These are phyloP conservation scores for Pleurotus djamor DNA, from an alignment of 768 basidiomycete species.

Conservation along the genomic window DNA sequence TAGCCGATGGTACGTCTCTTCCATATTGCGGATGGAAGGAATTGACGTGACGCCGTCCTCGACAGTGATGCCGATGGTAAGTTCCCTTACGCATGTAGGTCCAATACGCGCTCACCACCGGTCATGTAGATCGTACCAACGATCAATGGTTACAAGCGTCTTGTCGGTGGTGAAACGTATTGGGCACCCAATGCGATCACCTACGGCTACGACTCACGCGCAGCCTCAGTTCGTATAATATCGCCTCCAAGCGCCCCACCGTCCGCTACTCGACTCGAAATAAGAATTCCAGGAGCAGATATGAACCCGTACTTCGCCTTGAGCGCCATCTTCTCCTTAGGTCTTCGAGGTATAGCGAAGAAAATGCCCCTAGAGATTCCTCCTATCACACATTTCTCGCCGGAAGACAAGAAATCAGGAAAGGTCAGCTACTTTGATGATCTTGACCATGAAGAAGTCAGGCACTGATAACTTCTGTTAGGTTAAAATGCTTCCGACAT, in stretches of 20 bases:
- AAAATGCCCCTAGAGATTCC: constrained; percentile 64
- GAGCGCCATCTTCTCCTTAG: constrained; percentile 84
- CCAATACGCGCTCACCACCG: neutral
- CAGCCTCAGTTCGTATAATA: constrained; percentile 89
- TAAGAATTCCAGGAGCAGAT: constrained; percentile 95
- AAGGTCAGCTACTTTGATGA: constrained; percentile 33
- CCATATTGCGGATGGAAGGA: neutral
- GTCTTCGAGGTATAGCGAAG: constrained; percentile 85
- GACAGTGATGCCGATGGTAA: constrained; percentile 80
- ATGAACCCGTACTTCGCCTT: constrained; percentile 93
- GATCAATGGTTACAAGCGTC: constrained; percentile 96
- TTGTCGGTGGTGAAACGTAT: constrained; percentile 90
- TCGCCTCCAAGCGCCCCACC: constrained; percentile 85
- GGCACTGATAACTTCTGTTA: constrained; percentile 20
- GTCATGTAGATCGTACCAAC: constrained; percentile 71
- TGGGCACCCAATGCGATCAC: constrained; percentile 94
- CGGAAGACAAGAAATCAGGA: constrained; percentile 55
- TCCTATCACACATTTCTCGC: constrained; percentile 61
- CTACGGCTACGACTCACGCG: constrained; percentile 95
- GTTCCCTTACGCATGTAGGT: constrained; percentile 10
- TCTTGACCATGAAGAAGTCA: no score
- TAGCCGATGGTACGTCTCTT: constrained; percentile 72
- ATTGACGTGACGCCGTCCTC: neutral
- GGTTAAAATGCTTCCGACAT: constrained; percentile 75
- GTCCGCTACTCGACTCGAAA: constrained; percentile 84